Evolutionary conservation across 1,284 basidiomycete species (phyloP), one percentile per base, ranked within the genome.

Genomic region (Exobasidium rhododendri): DNA sequence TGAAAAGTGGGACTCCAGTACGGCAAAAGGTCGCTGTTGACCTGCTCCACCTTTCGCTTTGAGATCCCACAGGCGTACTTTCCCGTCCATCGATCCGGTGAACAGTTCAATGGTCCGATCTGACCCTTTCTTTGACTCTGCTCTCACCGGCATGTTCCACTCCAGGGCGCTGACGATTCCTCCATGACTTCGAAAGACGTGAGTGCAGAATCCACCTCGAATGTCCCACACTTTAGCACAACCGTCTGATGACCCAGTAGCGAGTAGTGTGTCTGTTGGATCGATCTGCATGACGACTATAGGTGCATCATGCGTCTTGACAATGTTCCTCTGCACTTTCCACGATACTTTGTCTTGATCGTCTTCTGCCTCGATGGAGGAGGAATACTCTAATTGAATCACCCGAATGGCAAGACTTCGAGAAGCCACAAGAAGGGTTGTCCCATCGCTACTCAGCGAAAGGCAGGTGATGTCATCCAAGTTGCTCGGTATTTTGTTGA

Each of bases 171-270:
- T 89, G 56, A 97, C 90, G 17, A 96, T 94, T 5, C 94, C 96
- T 76, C 97, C 96, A 10, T 94, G 94, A 3, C 70, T 73, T 75
- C 90, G 90, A 84, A 97, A 94, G 13, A 93, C 85, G 80, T 99
- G 96, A 0, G 96, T 99, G 45, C 91, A 87, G 79, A 89, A 94
- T 7, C 92, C 94, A 20, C 88, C 87, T 2, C 84, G 82, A 50
- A 94, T 86, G 79, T 97, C 90, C 92, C 93, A 98, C 7, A 99
- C 90, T 83, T 97, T 97, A 60, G 97, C 94, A 22, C 91, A 86
- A 14, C 96, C 94, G 73, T 98, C 96, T 3, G 93, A 91, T 7
- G 92, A 90, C 0, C 94, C 96, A 5, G 94, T 96, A 1, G 96
- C 94, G 64, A 98, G 85, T 62, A 97, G 88, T 0, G 89, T 89